phyloP scores from a whole-genome alignment of 1,284 basidiomycete species.

The Lignosus rhinocerotis region DNA sequence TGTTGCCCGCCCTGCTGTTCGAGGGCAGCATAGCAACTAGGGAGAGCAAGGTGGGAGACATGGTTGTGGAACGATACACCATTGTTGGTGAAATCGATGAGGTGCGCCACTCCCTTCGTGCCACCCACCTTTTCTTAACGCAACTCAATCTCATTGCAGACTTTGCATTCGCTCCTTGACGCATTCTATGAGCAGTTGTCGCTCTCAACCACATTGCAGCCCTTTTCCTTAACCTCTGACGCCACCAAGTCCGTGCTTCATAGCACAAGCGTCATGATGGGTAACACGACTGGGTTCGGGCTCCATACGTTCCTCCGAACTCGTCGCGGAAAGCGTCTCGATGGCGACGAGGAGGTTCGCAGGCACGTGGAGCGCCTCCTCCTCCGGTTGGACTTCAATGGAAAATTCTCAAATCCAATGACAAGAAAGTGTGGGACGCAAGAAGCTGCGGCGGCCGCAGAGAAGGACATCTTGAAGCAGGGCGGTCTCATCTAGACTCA shows the following conservation, averaged over 20 bases:
- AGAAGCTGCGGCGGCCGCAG: slow-evolving; percentile 18
- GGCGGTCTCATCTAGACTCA: slow-evolving; percentile 31
- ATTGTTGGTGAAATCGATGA: slow-evolving; percentile 75
- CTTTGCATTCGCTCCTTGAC: slow-evolving; percentile 60
- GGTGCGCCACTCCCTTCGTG: slow-evolving; percentile 40
- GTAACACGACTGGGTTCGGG: slow-evolving; percentile 50
- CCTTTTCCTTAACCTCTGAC: slow-evolving; percentile 55
- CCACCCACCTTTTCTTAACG: not conserved
- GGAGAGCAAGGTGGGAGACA: slow-evolving; percentile 58
- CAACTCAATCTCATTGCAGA: slow-evolving; percentile 38
- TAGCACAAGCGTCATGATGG: slow-evolving; percentile 50
- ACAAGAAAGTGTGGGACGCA: slow-evolving; percentile 29
- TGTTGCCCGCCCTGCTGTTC: slow-evolving; percentile 79
- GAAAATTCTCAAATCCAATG: slow-evolving; percentile 63
- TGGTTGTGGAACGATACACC: slow-evolving; percentile 69
- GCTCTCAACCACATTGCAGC: slow-evolving; percentile 68
- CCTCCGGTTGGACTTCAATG: slow-evolving; percentile 84
- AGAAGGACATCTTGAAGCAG: slow-evolving; percentile 50
- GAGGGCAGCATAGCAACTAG: slow-evolving; percentile 66
- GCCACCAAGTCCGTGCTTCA: slow-evolving; percentile 65
- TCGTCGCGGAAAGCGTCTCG: slow-evolving; percentile 48
- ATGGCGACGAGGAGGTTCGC: slow-evolving; percentile 62
- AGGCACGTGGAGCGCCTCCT: slow-evolving; percentile 83
- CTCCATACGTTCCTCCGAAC: slow-evolving; percentile 50
- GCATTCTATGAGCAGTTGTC: slow-evolving; percentile 81